phyloP scores from a whole-genome alignment of 2,329 filamentous ascomycete species.

The Aspergillus fischeri region DNA sequence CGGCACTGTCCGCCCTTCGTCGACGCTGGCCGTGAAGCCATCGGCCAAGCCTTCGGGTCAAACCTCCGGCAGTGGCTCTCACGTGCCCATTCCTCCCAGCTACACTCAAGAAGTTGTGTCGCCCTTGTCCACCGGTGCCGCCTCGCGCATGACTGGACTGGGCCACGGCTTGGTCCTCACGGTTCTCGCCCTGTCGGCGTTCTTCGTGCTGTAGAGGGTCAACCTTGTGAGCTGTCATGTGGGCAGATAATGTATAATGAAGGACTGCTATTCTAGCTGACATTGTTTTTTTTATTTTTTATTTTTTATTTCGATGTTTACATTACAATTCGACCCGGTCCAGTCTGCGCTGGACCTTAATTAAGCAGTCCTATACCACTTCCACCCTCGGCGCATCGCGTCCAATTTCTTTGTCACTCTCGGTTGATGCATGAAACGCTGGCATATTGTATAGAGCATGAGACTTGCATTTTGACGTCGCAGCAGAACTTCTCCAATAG shows the following conservation, averaged over 20 bases:
- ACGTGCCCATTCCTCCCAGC: conserved; percentile 11
- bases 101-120: conserved; percentile 11
- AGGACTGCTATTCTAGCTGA: not conserved
- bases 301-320: not conserved
- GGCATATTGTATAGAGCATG: not conserved
- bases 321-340: not conserved
- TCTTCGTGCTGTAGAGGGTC: conserved; percentile 11
- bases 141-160: conserved; percentile 8
- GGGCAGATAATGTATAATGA: not conserved
- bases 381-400: not conserved
- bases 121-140: conserved; percentile 20
- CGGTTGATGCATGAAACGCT: not conserved
- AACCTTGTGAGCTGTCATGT: not conserved
- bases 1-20: conserved; percentile 6
- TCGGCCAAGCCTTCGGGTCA: conserved; percentile 5
- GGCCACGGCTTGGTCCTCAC: conserved; percentile 8
- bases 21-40: conserved; percentile 14
- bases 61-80: conserved; percentile 3
- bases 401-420: not conserved
- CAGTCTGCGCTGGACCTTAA: not conserved
- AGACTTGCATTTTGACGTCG: not conserved
- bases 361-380: not conserved
- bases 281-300: not conserved
- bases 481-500: not conserved
- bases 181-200: conserved; percentile 8